Conservation (phyloP, 129 eudicot genomes). For the Saussurea involucrata region DNA sequence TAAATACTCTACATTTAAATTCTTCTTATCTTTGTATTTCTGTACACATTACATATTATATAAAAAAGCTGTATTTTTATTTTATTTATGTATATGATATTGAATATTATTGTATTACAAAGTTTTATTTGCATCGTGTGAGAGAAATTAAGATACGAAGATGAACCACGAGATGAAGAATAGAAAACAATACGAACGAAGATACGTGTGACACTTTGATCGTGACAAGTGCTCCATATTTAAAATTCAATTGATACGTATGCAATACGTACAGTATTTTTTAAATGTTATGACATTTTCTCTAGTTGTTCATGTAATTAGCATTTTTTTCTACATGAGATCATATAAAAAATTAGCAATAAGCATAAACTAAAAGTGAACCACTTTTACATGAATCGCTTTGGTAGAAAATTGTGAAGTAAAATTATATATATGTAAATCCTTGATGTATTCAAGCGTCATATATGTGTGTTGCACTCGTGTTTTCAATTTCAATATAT, state of each 20-base stretch:
- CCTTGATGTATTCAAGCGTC: background rate
- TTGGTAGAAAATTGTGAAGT: background rate
- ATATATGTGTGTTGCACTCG: background rate
- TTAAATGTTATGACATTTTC: background rate
- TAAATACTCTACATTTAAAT: slow-evolving; percentile 3
- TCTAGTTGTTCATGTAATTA: background rate
- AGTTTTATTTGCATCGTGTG: background rate
- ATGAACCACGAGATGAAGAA: background rate
- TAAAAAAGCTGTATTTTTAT: background rate
- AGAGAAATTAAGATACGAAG: background rate
- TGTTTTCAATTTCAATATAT: background rate
- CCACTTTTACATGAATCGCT: background rate
- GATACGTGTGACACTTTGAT: background rate
- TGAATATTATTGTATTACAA: background rate
- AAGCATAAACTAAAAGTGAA: background rate
- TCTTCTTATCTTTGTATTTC: background rate
- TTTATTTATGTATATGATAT: background rate
- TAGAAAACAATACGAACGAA: background rate
- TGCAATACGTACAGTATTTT: background rate
- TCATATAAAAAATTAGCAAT: too few relatives aligned
- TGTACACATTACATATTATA: slow-evolving; percentile 2
- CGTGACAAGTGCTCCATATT: background rate
- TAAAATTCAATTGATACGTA: background rate
- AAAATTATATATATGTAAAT: background rate
- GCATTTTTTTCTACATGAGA: background rate